Evolutionary conservation across 2,329 filamentous ascomycete species (phyloP).

Genomic region (Fusarium sp.): DNA sequence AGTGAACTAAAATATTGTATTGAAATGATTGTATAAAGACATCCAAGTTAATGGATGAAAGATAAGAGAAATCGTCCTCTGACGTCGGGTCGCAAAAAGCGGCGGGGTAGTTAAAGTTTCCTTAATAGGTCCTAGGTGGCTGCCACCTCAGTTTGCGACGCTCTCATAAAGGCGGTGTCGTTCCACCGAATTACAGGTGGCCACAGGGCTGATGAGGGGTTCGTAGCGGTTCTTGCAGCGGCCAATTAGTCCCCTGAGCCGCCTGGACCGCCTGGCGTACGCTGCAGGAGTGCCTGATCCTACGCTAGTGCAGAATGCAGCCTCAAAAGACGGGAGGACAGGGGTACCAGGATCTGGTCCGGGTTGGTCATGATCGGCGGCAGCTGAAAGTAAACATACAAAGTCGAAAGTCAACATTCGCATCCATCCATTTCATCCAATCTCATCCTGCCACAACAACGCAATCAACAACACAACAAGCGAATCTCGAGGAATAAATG

Average conservation of each 20-base stretch:
- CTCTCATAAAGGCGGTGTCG: constrained; percentile 47
- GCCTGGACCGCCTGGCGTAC: constrained; percentile 15
- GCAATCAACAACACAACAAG: constrained; percentile 16
- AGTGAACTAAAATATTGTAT: constrained; percentile 23
- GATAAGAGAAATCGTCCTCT: constrained; percentile 36
- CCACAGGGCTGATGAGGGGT: constrained; percentile 48
- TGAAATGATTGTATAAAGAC: constrained; percentile 30
- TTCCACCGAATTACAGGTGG: constrained; percentile 44
- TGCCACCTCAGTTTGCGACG: constrained; percentile 24
- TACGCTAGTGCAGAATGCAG: constrained; percentile 20
- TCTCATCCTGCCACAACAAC: constrained; percentile 31
- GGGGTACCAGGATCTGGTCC: constrained; percentile 24
- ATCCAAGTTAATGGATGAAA: constrained; percentile 43
- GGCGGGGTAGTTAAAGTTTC: constrained; percentile 47
- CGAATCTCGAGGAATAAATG: constrained; percentile 31
- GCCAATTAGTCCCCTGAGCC: constrained; percentile 35
- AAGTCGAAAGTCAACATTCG: constrained; percentile 41
- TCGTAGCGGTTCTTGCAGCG: constrained; percentile 34
- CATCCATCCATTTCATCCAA: constrained; percentile 29
- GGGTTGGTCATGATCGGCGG: constrained; percentile 27
- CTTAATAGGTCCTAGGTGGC: constrained; percentile 1
- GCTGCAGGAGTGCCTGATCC: constrained; percentile 52
- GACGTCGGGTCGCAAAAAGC: constrained; percentile 43
- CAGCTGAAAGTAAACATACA: constrained; percentile 42
- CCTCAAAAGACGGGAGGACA: constrained; percentile 7